Evolutionary conservation across 768 basidiomycete genomes (phyloP).

Genomic region (Coprinopsis marcescibilis): DNA sequence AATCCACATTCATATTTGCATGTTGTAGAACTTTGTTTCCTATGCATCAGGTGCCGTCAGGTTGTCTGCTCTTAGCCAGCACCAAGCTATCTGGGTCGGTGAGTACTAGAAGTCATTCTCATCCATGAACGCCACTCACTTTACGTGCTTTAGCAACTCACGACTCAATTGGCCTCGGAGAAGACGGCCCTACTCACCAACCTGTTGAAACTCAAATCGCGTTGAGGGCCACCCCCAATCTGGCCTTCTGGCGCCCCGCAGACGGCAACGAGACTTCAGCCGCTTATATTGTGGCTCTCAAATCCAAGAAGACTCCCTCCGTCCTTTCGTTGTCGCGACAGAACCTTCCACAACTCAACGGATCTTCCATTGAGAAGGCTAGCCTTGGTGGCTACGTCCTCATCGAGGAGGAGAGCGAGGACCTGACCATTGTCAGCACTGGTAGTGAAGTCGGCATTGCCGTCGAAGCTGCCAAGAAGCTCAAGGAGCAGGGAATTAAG

Average conservation of each 20-base stretch:
- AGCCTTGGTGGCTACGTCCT: constrained; percentile 85
- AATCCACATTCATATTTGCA: constrained; percentile 12
- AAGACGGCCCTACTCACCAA: constrained; percentile 96
- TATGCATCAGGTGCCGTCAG: constrained; percentile 92
- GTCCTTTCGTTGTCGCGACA: constrained; percentile 80
- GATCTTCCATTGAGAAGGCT: constrained; percentile 81
- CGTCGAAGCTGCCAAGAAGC: constrained; percentile 77
- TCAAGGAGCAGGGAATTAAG: constrained; percentile 73
- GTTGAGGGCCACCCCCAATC: constrained; percentile 86
- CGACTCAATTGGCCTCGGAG: constrained; percentile 88
- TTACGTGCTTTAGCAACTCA: constrained; percentile 69
- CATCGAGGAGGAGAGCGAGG: constrained; percentile 73
- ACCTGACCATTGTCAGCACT: constrained; percentile 83
- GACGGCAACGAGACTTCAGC: constrained; percentile 98
- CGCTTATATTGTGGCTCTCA: constrained; percentile 75
- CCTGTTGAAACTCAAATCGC: constrained; percentile 86
- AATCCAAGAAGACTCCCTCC: constrained; percentile 73
- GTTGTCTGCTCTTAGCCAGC: constrained; percentile 81
- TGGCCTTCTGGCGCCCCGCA: constrained; percentile 89
- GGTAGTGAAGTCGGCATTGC: constrained; percentile 89
- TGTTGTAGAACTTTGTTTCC: constrained; percentile 77
- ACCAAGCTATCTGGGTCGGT: constrained; percentile 93
- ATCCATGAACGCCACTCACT: neutral
- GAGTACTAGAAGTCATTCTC: constrained; percentile 24
- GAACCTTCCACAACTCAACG: constrained; percentile 89